Conservation (phyloP, 768 basidiomycete species). For the Lepiota venenata region DNA sequence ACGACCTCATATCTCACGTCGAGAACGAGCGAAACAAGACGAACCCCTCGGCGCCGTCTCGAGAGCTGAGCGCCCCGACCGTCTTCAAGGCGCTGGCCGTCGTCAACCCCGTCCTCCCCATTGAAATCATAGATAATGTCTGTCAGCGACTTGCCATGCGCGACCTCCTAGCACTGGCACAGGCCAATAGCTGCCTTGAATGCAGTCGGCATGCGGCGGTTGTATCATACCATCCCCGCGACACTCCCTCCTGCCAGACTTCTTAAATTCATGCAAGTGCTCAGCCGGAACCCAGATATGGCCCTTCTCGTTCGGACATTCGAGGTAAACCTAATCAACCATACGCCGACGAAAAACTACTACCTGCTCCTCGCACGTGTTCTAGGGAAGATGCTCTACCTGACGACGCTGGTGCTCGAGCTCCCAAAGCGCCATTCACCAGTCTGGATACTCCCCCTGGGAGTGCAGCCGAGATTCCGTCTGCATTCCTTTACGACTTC, state of each 20-base stretch:
- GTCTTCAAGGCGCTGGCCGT: not conserved
- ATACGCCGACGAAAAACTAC: conserved; percentile 41
- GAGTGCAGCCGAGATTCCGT: conserved; percentile 32
- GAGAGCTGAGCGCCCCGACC: not conserved
- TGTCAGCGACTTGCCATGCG: conserved; percentile 17
- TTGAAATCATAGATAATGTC: conserved; percentile 25
- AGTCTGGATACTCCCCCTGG: conserved; percentile 37
- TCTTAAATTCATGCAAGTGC: conserved; percentile 35
- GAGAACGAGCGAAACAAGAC: conserved; percentile 7
- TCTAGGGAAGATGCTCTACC: conserved; percentile 34
- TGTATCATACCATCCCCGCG: conserved; percentile 19
- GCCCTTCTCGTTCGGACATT: conserved; percentile 41
- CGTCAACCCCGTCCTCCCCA: conserved; percentile 17
- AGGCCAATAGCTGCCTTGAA: conserved; percentile 20
- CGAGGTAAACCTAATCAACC: conserved; percentile 38
- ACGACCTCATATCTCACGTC: conserved; percentile 10
- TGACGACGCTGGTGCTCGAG: conserved; percentile 47
- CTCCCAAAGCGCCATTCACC: conserved; percentile 38
- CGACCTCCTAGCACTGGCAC: conserved; percentile 19
- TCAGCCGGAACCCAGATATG: conserved; percentile 34
- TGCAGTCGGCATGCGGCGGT: conserved; percentile 19
- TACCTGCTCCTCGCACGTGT: conserved; percentile 46
- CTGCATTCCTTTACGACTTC: conserved; percentile 52
- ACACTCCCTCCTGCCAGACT: conserved; percentile 11
- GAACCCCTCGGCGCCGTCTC: not conserved